These are phyloP conservation scores for Lactarius quietus DNA, from an alignment of 768 basidiomycete genomes.

Conservation along the genomic window DNA sequence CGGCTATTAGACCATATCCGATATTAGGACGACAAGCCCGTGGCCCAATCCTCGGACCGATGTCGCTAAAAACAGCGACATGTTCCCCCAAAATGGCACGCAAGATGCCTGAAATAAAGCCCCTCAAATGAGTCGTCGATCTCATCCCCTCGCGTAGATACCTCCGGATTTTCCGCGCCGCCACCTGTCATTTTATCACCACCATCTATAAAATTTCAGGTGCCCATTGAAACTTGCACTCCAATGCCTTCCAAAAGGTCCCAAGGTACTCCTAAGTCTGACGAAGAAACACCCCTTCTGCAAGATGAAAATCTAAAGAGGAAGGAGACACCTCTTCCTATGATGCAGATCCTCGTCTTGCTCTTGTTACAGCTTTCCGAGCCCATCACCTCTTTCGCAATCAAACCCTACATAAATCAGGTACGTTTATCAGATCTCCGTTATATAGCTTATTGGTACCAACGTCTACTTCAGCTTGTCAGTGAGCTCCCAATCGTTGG, in stretches of 20 bases:
- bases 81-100: no score
- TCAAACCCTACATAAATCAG: conserved; percentile 51
- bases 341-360: conserved; percentile 43
- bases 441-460: not conserved
- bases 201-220: not conserved
- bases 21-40: no score
- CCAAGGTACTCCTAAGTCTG: not conserved
- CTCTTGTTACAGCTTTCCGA: conserved; percentile 45
- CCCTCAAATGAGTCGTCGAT: no score
- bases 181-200: no score
- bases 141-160: no score
- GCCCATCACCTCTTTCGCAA: conserved; percentile 46
- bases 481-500: conserved; percentile 41
- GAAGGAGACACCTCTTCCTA: conserved; percentile 43
- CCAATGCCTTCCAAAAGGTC: conserved; percentile 1
- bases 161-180: no score
- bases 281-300: conserved; percentile 19
- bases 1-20: no score
- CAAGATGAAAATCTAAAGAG: not conserved
- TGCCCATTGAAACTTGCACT: not conserved
- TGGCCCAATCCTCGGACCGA: no score
- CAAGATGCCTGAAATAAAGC: no score
- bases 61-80: no score
- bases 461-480: conserved; percentile 36
- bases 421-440: conserved; percentile 28